Base-by-base conservation (phyloP, 331 rosid genomes). In the Cucumis variabilis region DNA sequence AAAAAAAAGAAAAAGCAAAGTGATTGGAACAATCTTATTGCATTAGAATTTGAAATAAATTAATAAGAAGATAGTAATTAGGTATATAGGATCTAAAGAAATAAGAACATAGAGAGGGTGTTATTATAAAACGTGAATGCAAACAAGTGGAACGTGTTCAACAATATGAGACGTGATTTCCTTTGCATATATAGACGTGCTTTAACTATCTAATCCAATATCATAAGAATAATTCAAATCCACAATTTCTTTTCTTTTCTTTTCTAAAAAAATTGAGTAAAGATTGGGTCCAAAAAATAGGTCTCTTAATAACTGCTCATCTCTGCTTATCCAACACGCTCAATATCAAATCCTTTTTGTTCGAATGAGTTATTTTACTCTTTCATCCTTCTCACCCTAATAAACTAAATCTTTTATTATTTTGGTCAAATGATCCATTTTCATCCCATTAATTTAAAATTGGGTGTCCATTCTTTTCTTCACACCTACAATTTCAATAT, bases 131-230 rank as follows among this genome's bases (percentile, higher is more conserved):
- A 55, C 69, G 85, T 80, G 67, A 53, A 17, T 2, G 16, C 69
- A 80, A 80, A 30, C 50, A 80, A 80, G 69, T 80, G 51, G 85
- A 78, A 81, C 85, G 25, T 58, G 69, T 81, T 58, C 27, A 55
- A 81, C 85, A 81, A 81, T 81, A 81, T 80, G 19, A 81, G 70
- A 58, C 65, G 85, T 79, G 67, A 25, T 51, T 79, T 3, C 16
- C 63, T 58, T 58, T 58, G 9, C 63, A 16, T 15, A 55, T 55
- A 55, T 51, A 79, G 67, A 53, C 60, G 84, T 80, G 69, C 11
- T 55, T 55, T 1, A 55, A 55, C 3, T 55, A 4, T 1, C 7
- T 41, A 5, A 41, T 41, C 6, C 5, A 19, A 55, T 27, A 55
- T 19, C 17, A 55, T 80, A 17, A 58, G 20, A 81, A 80, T 5